phyloP scores from a whole-genome alignment of 2,329 filamentous ascomycete genomes.

The Bipolaris oryzae region DNA sequence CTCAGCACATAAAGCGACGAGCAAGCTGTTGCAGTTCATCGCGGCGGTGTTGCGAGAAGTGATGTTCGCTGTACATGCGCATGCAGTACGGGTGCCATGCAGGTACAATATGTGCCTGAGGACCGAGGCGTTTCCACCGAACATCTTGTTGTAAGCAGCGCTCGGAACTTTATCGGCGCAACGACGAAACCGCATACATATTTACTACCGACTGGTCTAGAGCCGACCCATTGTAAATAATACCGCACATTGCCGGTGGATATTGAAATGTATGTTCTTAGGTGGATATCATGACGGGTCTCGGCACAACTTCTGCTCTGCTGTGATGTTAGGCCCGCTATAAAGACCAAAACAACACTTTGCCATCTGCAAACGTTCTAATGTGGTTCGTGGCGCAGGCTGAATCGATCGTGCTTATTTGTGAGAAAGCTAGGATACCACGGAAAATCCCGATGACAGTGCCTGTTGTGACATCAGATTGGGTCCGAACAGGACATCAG shows the following conservation, averaged over 20 bases:
- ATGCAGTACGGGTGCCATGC: neutral
- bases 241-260: conserved; percentile 5
- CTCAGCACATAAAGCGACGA: neutral
- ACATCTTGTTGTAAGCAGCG: conserved; percentile 1
- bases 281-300: neutral
- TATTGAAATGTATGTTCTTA: neutral
- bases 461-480: neutral
- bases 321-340: neutral
- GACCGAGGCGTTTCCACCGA: conserved; percentile 1
- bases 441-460: neutral
- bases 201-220: conserved; percentile 1
- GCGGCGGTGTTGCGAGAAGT: neutral
- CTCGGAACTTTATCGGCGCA: conserved; percentile 7
- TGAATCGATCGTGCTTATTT: too few species aligned
- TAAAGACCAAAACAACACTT: neutral
- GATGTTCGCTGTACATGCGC: neutral
- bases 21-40: neutral
- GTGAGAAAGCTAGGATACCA: neutral
- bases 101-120: neutral
- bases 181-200: neutral
- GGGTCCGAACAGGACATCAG: neutral
- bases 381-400: neutral
- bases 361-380: neutral
- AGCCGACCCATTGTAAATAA: neutral
- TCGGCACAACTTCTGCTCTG: neutral